phyloP scores from a whole-genome alignment of 2,329 filamentous ascomycete genomes.

The Penicillium palitans region DNA sequence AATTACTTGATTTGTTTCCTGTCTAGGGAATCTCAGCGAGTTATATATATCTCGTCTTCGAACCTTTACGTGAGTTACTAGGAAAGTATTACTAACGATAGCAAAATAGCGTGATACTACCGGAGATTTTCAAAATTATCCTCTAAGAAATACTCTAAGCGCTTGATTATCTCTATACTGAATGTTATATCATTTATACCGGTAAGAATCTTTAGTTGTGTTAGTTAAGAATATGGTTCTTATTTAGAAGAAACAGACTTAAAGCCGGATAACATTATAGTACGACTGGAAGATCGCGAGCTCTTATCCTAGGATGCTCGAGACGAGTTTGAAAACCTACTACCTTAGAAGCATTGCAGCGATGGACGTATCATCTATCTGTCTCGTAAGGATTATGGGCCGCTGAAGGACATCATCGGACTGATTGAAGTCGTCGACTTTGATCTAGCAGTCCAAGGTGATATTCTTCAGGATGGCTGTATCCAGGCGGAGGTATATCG shows the following conservation, averaged over 20 bases:
- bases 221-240: slow-evolving; percentile 6
- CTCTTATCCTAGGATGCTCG: slow-evolving; percentile 26
- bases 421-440: slow-evolving; percentile 38
- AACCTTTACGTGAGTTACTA: slow-evolving; percentile 38
- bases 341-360: slow-evolving; percentile 31
- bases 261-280: slow-evolving; percentile 47
- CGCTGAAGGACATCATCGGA: slow-evolving; percentile 22
- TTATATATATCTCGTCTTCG: slow-evolving; percentile 29
- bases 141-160: slow-evolving; percentile 40
- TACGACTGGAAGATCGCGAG: slow-evolving; percentile 30
- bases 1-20: slow-evolving; percentile 35
- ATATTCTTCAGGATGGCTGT: slow-evolving; percentile 42
- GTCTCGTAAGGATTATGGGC: slow-evolving; percentile 35
- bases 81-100: slow-evolving; percentile 29
- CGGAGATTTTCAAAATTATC: slow-evolving; percentile 35
- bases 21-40: slow-evolving; percentile 18
- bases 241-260: slow-evolving; percentile 32
- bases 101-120: slow-evolving; percentile 27
- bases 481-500: slow-evolving; percentile 46
- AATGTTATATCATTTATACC: slow-evolving; percentile 47
- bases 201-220: slow-evolving; percentile 27
- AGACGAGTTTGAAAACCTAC: slow-evolving; percentile 31
- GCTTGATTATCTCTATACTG: slow-evolving; percentile 47
- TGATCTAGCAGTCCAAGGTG: slow-evolving; percentile 33
- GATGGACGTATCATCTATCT: slow-evolving; percentile 37